Base-by-base conservation (phyloP, 305 asterid genomes). In the Fraxinus ornus region DNA sequence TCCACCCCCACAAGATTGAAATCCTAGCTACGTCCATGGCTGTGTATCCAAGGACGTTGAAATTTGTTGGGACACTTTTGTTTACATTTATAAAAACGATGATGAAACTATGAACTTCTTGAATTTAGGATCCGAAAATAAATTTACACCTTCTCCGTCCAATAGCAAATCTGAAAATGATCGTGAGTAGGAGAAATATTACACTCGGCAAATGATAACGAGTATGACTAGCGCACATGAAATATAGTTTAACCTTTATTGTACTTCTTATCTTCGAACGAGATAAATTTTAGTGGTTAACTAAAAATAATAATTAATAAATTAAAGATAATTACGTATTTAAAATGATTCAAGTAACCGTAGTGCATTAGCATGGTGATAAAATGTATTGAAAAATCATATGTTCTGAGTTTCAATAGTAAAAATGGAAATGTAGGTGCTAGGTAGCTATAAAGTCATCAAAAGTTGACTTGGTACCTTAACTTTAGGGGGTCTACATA, bases 401-500 rank as follows among this genome's bases (percentile, higher is more conserved):
- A 12, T 44, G n/a, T 12, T 44, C 15, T 44, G 55, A 44, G 55
- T 44, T 44, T 41, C 52, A 41, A 9, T 44, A 10, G 52, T 12
- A 39, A 8, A 39, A 8, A 39, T 0, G 47, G 12, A 7, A 37
- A 36, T 36, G 41, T 36, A 35, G 7, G 3, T 5, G 37, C 37
- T 35, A 35, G 8, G 44, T 37, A 8, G 15, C 47, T n/a, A n/a
- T 39, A 39, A 8, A 41, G 55, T 12, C 57, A 47, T 13, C n/a
- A 68, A 10, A 72, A 32, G 22, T 36, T 36, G 57, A 36, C 55
- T 75, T 35, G 3, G 15, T 15, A 36, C 62, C 81, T 60, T 39
- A 36, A 33, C 71, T 75, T 62, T 62, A 0, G 32, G 71, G 62
- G 78, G 75, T 78, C 81, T 75, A 60, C 47, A 35, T 66, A 75